Conservation (phyloP, 208 protist species). For the Acanthamoeba healyi region DNA sequence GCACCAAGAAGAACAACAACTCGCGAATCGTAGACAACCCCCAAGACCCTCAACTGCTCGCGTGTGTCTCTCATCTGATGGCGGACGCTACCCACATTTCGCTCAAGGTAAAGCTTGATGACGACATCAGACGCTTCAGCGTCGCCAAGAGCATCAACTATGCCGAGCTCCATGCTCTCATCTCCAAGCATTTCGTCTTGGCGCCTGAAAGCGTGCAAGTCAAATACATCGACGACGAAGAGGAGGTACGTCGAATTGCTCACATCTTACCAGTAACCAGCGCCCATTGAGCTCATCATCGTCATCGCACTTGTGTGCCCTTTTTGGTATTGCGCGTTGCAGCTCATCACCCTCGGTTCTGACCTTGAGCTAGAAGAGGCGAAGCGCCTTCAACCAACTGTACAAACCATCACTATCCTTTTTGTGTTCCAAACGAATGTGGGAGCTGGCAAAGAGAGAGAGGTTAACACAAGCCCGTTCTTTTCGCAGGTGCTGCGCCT, state of each 20-base stretch:
- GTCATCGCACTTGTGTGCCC: no score
- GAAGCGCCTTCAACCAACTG: neutral
- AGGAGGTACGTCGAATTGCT: neutral
- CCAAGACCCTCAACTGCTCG: no score
- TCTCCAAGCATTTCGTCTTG: neutral
- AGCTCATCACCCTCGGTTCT: constrained; percentile 6
- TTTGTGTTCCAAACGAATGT: no score
- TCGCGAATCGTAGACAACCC: no score
- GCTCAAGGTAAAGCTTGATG: constrained; percentile 16
- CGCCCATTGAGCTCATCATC: no score
- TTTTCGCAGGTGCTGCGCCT: neutral
- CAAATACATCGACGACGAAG: constrained; percentile 12
- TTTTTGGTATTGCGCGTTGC: neutral
- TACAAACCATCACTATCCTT: neutral
- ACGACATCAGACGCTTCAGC: constrained; percentile 10
- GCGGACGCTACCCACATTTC: neutral
- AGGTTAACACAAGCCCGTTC: no score
- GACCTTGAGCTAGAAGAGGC: constrained; percentile 33
- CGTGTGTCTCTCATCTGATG: no score
- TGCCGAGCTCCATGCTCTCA: neutral
- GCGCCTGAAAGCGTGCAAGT: neutral
- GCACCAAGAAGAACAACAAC: no score
- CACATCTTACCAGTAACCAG: no score
- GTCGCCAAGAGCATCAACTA: neutral
- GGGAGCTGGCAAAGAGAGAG: no score